Evolutionary conservation across 202 grass and related monocot species (phyloP).

Genomic region (Cymbopogon flexuosus): DNA sequence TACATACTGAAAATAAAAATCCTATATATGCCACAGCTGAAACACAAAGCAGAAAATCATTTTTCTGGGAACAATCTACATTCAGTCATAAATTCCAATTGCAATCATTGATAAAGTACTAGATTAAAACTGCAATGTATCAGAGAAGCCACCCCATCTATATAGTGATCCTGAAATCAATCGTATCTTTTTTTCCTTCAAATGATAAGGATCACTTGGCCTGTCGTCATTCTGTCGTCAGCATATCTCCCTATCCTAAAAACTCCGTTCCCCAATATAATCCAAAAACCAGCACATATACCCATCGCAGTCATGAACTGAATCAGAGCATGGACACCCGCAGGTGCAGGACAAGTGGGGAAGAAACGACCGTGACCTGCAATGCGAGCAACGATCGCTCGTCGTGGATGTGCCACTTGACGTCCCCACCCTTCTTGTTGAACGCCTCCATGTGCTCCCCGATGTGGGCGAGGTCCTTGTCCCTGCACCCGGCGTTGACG

Average conservation of each 20-base stretch:
- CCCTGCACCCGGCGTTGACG: constrained; percentile 93
- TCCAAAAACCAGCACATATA: not conserved
- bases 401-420: constrained; percentile 90
- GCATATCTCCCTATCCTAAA: not conserved
- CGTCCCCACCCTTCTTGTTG: constrained; percentile 70
- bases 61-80: not conserved
- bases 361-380: constrained; percentile 46
- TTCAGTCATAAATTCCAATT: not conserved
- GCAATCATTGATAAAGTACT: no score
- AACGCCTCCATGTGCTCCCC: constrained; percentile 74
- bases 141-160: not conserved
- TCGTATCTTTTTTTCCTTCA: no score
- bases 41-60: not conserved
- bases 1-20: not conserved
- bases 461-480: constrained; percentile 93
- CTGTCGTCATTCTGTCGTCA: not conserved
- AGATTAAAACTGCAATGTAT: not conserved
- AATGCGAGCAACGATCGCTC: constrained; percentile 88
- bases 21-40: not conserved
- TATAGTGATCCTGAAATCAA: not conserved
- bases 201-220: not conserved
- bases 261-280: not conserved
- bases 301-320: not conserved
- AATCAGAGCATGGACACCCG: not conserved
- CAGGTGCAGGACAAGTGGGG: not conserved